phyloP scores from a whole-genome alignment of 2,329 filamentous ascomycete species.

The Microcyclosporella mali region DNA sequence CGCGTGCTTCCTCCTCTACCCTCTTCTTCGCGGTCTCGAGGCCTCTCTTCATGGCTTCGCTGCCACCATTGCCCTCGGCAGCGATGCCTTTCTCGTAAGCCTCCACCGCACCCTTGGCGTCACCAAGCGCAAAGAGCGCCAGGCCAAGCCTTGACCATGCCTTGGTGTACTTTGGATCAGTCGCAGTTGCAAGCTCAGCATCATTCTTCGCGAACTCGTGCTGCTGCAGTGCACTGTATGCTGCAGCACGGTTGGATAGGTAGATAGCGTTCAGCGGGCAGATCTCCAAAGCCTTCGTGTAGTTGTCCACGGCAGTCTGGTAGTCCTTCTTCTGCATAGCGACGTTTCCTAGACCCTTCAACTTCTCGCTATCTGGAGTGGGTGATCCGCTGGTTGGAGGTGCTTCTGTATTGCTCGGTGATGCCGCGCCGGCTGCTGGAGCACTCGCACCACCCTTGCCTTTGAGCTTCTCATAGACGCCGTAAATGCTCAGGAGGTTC shows the following conservation, averaged over 20 bases:
- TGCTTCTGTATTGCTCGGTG: slow-evolving; percentile 35
- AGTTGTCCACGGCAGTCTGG: slow-evolving; percentile 70
- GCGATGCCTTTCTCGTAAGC: slow-evolving; percentile 91
- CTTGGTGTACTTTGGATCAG: slow-evolving; percentile 93
- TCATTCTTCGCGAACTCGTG: slow-evolving; percentile 80
- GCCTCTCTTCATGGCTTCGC: slow-evolving; percentile 95
- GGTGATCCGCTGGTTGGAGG: slow-evolving; percentile 25
- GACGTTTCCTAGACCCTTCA: slow-evolving; percentile 88
- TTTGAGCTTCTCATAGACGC: slow-evolving; percentile 93
- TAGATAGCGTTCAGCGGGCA: slow-evolving; percentile 87
- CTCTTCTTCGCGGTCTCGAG: slow-evolving; percentile 87
- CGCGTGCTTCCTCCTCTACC: slow-evolving; percentile 67
- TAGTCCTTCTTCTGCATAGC: slow-evolving; percentile 96
- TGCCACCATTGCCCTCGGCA: slow-evolving; percentile 86
- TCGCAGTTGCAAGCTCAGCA: slow-evolving; percentile 79
- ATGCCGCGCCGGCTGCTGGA: slow-evolving; percentile 32
- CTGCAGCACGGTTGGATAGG: slow-evolving; percentile 93
- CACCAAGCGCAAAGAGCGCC: slow-evolving; percentile 83
- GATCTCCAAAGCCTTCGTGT: slow-evolving; percentile 77
- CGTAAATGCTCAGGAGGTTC: slow-evolving; percentile 85
- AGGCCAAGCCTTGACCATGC: slow-evolving; percentile 92
- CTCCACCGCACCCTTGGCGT: slow-evolving; percentile 86
- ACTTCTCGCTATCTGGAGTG: slow-evolving; percentile 74
- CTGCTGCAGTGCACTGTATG: slow-evolving; percentile 76
- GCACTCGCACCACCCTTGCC: slow-evolving; percentile 50